phyloP scores from a whole-genome alignment of 2,329 filamentous ascomycete species.

The Neopestalotiopsis clavispora region DNA sequence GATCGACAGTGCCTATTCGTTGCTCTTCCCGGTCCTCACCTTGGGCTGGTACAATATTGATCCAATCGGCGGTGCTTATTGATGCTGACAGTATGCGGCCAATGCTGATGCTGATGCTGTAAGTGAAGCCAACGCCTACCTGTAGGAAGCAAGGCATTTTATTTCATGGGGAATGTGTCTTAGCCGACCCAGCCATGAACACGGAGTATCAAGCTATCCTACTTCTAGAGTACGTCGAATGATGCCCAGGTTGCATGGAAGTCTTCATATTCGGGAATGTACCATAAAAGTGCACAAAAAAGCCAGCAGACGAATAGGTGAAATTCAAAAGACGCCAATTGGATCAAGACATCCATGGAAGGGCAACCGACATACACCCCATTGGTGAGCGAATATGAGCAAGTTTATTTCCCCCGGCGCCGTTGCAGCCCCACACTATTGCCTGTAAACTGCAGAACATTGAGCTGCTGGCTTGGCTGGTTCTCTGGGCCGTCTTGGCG shows the following conservation, averaged over 20 bases:
- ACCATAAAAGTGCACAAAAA: neutral
- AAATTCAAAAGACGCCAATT: constrained; percentile 1
- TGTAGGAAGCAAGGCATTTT: neutral
- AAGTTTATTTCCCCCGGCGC: constrained; percentile 12
- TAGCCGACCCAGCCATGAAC: too few species aligned
- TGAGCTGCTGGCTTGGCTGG: neutral
- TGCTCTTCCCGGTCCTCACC: neutral
- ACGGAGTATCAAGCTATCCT: too few species aligned
- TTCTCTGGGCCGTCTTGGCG: neutral
- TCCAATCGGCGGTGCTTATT: neutral
- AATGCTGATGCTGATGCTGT: neutral
- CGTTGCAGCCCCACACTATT: constrained; percentile 8
- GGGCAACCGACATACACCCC: neutral
- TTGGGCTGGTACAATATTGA: neutral
- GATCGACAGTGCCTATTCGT: neutral
- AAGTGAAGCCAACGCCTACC: neutral
- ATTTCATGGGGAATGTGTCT: neutral
- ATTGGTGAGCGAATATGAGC: constrained; percentile 11
- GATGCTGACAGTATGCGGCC: neutral
- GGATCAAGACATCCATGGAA: neutral
- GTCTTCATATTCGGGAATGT: neutral
- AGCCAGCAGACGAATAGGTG: neutral
- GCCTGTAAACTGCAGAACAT: neutral
- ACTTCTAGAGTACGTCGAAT: neutral
- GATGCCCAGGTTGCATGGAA: neutral